Conservation (phyloP, 2,329 filamentous ascomycete species). For the Cercospora beticola region DNA sequence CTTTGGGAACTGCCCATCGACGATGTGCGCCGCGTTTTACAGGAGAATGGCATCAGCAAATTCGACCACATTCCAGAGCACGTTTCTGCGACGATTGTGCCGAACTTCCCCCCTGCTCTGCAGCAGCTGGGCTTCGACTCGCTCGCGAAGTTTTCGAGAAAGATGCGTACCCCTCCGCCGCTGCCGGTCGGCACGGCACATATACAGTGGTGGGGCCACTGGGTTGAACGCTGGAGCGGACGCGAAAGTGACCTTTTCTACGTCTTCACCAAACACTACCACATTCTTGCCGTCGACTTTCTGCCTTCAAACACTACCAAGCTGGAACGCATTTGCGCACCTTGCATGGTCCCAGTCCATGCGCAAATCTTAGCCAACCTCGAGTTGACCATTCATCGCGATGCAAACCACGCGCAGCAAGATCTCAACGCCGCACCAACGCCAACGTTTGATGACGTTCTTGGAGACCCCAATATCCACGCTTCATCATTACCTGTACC, state of each 20-base stretch:
- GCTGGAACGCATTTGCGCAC: slow-evolving; percentile 63
- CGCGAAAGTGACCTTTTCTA: slow-evolving; percentile 87
- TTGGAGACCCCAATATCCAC: slow-evolving; percentile 65
- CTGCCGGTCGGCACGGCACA: slow-evolving; percentile 67
- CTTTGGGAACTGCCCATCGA: slow-evolving; percentile 74
- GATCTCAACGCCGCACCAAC: slow-evolving; percentile 43
- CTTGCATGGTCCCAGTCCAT: slow-evolving; percentile 77
- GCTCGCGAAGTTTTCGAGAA: slow-evolving; percentile 58
- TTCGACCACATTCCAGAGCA: slow-evolving; percentile 49
- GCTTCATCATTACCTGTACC: slow-evolving; percentile 61
- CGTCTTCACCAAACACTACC: slow-evolving; percentile 86
- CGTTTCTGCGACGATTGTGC: slow-evolving; percentile 61
- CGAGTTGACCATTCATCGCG: slow-evolving; percentile 80
- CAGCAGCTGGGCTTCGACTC: slow-evolving; percentile 63
- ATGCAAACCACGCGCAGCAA: slow-evolving; percentile 52
- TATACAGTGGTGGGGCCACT: slow-evolving; percentile 81
- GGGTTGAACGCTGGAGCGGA: slow-evolving; percentile 82
- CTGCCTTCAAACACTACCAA: slow-evolving; percentile 50
- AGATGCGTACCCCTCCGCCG: slow-evolving; percentile 64
- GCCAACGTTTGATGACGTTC: slow-evolving; percentile 65
- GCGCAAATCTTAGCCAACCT: slow-evolving; percentile 76
- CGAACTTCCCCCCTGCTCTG: slow-evolving; percentile 68
- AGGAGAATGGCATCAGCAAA: slow-evolving; percentile 63
- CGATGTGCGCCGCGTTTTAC: slow-evolving; percentile 68
- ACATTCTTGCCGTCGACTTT: slow-evolving; percentile 71